phyloP scores from a whole-genome alignment of 345 rosid species.

The Streptanthus diversifolius region DNA sequence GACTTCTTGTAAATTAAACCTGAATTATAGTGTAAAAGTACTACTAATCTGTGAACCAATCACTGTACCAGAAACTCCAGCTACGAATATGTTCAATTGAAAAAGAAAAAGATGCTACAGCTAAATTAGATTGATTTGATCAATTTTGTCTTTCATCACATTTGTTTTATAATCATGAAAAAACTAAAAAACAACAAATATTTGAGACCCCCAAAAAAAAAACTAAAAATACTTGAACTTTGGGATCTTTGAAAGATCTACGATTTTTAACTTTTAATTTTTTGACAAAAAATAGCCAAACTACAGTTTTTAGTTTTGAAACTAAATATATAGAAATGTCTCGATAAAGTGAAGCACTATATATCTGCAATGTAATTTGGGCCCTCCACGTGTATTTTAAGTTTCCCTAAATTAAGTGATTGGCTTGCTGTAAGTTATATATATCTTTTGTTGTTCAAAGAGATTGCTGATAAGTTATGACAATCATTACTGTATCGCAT shows the following conservation, averaged over 20 bases:
- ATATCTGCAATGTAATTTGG: slow-evolving; percentile 23
- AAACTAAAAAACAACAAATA: not conserved
- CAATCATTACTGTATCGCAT: slow-evolving; percentile 27
- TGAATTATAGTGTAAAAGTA: not conserved
- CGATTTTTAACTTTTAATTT: no score
- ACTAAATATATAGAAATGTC: not conserved
- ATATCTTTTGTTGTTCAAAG: no score
- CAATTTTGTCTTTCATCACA: slow-evolving; percentile 1
- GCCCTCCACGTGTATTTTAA: slow-evolving; percentile 15
- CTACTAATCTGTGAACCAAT: not conserved
- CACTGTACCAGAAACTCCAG: not conserved
- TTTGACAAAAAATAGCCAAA: no score
- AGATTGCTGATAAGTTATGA: slow-evolving; percentile 12
- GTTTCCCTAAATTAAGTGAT: slow-evolving; percentile 28
- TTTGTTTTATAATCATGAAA: not conserved
- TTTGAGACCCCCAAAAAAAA: not conserved
- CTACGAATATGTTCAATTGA: not conserved
- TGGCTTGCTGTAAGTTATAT: no score
- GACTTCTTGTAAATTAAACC: not conserved
- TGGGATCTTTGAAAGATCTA: not conserved
- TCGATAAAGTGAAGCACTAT: slow-evolving; percentile 20
- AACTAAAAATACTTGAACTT: not conserved
- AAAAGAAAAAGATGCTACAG: slow-evolving; percentile 1
- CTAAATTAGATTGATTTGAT: slow-evolving; percentile 12
- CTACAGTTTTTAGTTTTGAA: not conserved